These are phyloP conservation scores for Periconia sp. DNA, from an alignment of 2,329 filamentous ascomycete genomes.

Conservation along the genomic window DNA sequence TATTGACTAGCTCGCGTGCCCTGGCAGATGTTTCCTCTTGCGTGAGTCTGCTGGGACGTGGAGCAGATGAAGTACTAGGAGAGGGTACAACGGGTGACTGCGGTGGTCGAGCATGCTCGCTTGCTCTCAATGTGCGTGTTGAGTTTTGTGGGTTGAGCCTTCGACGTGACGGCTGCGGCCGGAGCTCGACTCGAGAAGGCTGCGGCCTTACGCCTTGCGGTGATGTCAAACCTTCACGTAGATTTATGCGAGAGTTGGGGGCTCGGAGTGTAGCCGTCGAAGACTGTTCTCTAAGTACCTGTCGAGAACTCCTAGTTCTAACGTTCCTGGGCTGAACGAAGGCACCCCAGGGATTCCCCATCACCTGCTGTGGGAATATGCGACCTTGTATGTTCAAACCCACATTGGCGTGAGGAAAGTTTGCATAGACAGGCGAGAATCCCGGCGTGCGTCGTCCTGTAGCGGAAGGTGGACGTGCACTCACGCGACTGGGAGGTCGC, in stretches of 20 bases:
- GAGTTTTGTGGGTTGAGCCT: constrained; percentile 40
- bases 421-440: constrained; percentile 33
- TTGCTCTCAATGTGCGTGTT: constrained; percentile 37
- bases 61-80: constrained; percentile 17
- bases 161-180: constrained; percentile 39
- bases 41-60: constrained; percentile 29
- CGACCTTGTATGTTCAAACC: constrained; percentile 38
- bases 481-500: constrained; percentile 40
- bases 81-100: constrained; percentile 25
- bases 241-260: constrained; percentile 35
- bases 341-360: constrained; percentile 41
- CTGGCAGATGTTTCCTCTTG: constrained; percentile 37
- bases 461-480: constrained; percentile 39
- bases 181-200: constrained; percentile 38
- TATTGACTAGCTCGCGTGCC: constrained; percentile 42
- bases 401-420: constrained; percentile 32
- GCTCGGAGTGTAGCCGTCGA: constrained; percentile 42
- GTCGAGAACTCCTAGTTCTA: constrained; percentile 33
- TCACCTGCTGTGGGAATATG: constrained; percentile 31
- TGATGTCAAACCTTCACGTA: constrained; percentile 29
- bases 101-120: constrained; percentile 34
- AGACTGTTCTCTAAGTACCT: constrained; percentile 41
- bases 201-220: constrained; percentile 36
- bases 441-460: constrained; percentile 36
- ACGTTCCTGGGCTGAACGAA: constrained; percentile 34